Base-by-base conservation (phyloP, 2,329 filamentous ascomycete species). In the Colletotrichum destructivum region DNA sequence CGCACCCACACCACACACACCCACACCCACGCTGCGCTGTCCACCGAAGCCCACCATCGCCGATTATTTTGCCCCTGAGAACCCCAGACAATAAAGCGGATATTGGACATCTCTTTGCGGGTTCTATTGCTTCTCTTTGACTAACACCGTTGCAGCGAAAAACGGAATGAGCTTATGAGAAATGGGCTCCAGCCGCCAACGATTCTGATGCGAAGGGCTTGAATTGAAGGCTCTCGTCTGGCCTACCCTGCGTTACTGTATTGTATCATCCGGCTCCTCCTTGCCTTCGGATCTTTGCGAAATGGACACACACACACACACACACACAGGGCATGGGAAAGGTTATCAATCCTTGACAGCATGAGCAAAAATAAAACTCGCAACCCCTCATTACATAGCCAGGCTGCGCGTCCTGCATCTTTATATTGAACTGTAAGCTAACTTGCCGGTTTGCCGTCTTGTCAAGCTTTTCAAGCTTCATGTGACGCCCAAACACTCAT, bases 381-480 rank as follows among this genome's bases (percentile, higher is more conserved):
- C 18, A n/a, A 7, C 2, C 40, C 31, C 31, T 31, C 31, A 6
- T 31, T 9, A 31, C 31, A 31, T 31, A n/a, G 35, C 49, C 26
- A 62, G 51, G 40, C 47, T 71, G 44, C 63, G 23, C 18, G 15
- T 57, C 11, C 62, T 31, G 31, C 31, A 9, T 57, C 26, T 12
- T 3, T 42, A 23, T 23, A 1, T 40, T 18, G 8, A 65, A 1
- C n/a, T n/a, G 15, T 9, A 18, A 49, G 40, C 47, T 16, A 6
- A 35, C 40, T 11, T 23, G 38, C 31, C 51, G 42, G 55, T 46
- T 44, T 38, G 7, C 54, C 54, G 18, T 47, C 26, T 23, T n/a
- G 56, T 26, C 40, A 47, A 42, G n/a, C 47, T 44, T 42, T 62
- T 62, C 4, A 46, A 71, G 63, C 63, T 71, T 59, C 42, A 62